Evolutionary conservation across 2,329 filamentous ascomycete genomes (phyloP), one percentile per base, ranked within the genome.

Genomic region (Cucurbitaria berberidis): DNA sequence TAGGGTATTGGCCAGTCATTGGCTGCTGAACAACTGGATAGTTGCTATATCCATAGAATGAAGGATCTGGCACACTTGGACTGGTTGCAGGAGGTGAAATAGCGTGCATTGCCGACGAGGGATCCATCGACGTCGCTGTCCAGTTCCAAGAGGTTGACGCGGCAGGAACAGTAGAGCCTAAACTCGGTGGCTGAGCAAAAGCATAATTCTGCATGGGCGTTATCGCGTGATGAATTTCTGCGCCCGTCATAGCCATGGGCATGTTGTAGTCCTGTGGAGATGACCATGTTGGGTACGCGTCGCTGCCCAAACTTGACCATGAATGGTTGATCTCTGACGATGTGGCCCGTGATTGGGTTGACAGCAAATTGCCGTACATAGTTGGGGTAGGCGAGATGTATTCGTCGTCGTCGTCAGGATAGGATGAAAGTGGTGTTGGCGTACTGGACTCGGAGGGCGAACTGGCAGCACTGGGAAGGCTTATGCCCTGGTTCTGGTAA

Each of bases 401-500:
- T 10, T 66, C 65, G n/a, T 66, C 65, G 27, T 67, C 63, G 10
- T 57, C 24, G 24, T 26, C 55, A 15, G 59, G 53, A 40, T 63
- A 64, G 22, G 26, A 43, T 35, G 58, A 55, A 2, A 47, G 27
- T 29, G 50, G 40, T 3, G 48, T 46, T 9, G 62, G 52, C 30
- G 60, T 55, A 39, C 51, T 55, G 3, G 59, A 50, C 30, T 68
- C 64, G 15, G 61, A 63, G n/a, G 60, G 60, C 26, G 62, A 61
- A n/a, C 51, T 63, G 32, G 60, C 53, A n/a, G 58, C 59, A 27
- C 60, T 60, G 5, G 66, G 62, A 36, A 72, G 55, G 8, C 52
- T 45, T 46, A 72, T 68, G 45, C 69, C 67, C 47, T 65, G 62
- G 39, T 69, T 68, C 45, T 69, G 65, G 29, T 69, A 72, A 48